A percentile compares a stretch with the other conserved stretches of the same genome.
Evolutionary conservation across 495 filamentous ascomycete genomes (phyloP).

Genomic region (Hypoxylon lenormandii): DNA sequence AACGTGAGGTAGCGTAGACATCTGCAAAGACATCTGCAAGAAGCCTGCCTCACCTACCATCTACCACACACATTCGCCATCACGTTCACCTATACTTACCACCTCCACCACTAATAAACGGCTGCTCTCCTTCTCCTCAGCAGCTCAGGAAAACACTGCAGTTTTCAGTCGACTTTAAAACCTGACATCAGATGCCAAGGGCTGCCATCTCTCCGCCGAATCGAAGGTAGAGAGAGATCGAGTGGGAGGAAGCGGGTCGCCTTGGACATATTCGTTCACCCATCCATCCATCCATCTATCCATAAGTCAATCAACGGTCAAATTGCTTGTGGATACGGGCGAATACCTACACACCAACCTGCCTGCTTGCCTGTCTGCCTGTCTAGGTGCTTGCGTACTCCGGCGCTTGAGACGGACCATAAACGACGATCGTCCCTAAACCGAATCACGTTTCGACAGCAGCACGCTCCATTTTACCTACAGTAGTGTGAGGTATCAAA

Average conservation of each 20-base stretch:
- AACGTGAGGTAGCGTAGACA: slow-evolving; percentile 19
- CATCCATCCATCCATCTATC: slow-evolving; percentile 16
- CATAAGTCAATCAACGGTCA: slow-evolving; percentile 22
- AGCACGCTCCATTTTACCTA: slow-evolving; percentile 27
- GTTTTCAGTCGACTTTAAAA: background rate
- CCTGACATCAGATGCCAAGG: slow-evolving; percentile 24
- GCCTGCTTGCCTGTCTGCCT: too few relatives aligned
- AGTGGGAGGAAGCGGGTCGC: slow-evolving; percentile 25
- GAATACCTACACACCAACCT: slow-evolving; percentile 13
- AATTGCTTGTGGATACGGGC: slow-evolving; percentile 36
- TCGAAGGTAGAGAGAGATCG: slow-evolving; percentile 27
- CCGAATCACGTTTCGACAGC: slow-evolving; percentile 26
- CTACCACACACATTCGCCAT: slow-evolving; percentile 35
- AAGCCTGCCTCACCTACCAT: slow-evolving; percentile 23
- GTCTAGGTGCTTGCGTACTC: background rate
- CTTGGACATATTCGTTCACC: slow-evolving; percentile 15
- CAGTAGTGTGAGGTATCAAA: slow-evolving; percentile 34
- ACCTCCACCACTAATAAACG: slow-evolving; percentile 5
- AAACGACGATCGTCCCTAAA: slow-evolving; percentile 21
- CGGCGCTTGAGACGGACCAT: slow-evolving; percentile 20
- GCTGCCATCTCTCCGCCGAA: slow-evolving; percentile 6
- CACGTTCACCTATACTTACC: slow-evolving; percentile 22
- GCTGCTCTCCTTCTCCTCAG: slow-evolving; percentile 1
- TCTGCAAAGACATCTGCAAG: slow-evolving; percentile 11
- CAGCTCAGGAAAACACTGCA: slow-evolving; percentile 3